Evolutionary conservation across 768 basidiomycete species (phyloP).

Genomic region (Leccinellum albellum): DNA sequence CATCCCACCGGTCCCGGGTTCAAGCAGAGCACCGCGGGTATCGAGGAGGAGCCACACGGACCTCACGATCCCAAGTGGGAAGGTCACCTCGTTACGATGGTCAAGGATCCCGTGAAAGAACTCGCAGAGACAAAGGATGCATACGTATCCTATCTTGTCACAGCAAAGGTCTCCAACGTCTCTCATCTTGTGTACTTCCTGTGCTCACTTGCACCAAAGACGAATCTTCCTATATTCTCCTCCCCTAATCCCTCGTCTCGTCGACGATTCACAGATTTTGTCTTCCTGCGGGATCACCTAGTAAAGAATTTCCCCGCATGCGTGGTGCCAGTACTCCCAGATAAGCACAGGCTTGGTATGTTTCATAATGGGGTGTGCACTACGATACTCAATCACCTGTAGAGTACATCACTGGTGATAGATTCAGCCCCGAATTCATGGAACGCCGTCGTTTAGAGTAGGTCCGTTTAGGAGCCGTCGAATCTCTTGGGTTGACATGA

Average conservation of each 20-base stretch:
- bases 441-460: slow-evolving; percentile 87
- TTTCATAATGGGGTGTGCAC: slow-evolving; percentile 6
- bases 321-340: slow-evolving; percentile 95
- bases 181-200: background rate
- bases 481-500: slow-evolving; percentile 3
- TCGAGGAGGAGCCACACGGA: slow-evolving; percentile 57
- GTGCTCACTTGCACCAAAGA: slow-evolving; percentile 47
- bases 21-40: slow-evolving; percentile 71
- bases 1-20: slow-evolving; percentile 66
- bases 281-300: slow-evolving; percentile 86
- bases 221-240: slow-evolving; percentile 85
- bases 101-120: slow-evolving; percentile 93
- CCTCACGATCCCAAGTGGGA: slow-evolving; percentile 90
- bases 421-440: slow-evolving; percentile 97
- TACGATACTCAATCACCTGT: slow-evolving; percentile 5
- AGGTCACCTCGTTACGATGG: slow-evolving; percentile 74
- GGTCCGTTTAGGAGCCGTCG: slow-evolving; percentile 26
- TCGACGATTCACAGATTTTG: slow-evolving; percentile 95
- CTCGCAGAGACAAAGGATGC: slow-evolving; percentile 96
- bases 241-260: slow-evolving; percentile 69
- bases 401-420: slow-evolving; percentile 98
- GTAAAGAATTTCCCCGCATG: slow-evolving; percentile 93
- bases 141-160: slow-evolving; percentile 91
- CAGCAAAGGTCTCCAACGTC: slow-evolving; percentile 65
- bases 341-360: slow-evolving; percentile 93